Base-by-base conservation (phyloP, 768 basidiomycete genomes). In the Hygrocybe punicea region DNA sequence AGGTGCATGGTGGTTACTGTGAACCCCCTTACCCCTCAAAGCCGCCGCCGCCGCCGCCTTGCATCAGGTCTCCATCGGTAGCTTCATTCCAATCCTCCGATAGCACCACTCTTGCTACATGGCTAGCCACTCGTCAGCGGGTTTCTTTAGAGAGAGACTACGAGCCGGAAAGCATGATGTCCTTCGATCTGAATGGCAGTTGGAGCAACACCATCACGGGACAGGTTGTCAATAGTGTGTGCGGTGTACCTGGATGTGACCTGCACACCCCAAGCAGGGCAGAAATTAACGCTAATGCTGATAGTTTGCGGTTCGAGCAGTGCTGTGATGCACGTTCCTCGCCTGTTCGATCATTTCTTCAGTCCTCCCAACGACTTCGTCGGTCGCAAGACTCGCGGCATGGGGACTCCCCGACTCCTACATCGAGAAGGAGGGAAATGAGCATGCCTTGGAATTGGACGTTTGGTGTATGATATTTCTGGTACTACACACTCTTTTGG, bases 131-230 rank as follows among this genome's bases (percentile, higher is more conserved):
- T 34, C 75, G 77, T 60, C 71, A 71, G 33, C 63, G 62, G 9
- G 58, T 66, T 46, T 68, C 68, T 46, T 51, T 65, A 25, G 67
- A 70, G 29, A 58, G 60, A 54, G 68, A 67, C 21, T 60, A 66
- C 23, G 64, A 69, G 10, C 53, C 61, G 33, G 63, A 60, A 6
- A 63, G 64, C 25, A 68, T 69, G 48, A 75, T 81, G 67, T 69
- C 73, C n/a, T 60, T 81, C 56, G 81, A 82, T 58, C 67, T 69
- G 35, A 64, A 60, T 52, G 81, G 81, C 2, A 81, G 81, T 57
- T 81, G 81, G 81, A 68, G 72, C n/a, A 65, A 71, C 51, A 52
- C 55, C 49, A 13, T 57, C 53, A 48, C 58, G 6, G 44, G n/a
- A 14, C 47, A 6, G 57, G 49, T 33, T 50, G 51, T 23, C 57